Base-by-base conservation (phyloP, 208 protist genomes). In the Lotmaria passim region DNA sequence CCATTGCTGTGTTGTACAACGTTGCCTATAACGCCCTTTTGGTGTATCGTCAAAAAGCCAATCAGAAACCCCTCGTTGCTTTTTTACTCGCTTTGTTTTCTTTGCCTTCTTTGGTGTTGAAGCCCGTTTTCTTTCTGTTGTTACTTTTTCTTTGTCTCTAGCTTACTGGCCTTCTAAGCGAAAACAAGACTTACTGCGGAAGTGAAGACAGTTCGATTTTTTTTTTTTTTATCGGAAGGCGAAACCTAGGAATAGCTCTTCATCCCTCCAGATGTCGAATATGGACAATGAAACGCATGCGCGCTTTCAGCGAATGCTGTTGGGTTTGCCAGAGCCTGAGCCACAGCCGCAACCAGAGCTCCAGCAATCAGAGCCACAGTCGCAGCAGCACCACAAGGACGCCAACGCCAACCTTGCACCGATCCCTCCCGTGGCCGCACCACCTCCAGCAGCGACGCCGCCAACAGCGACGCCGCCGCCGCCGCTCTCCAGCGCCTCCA, bases 231-330 rank as follows among this genome's bases (percentile, higher is more conserved):
- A 4, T 55, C 30, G n/a, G 11, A 12, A 2, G 10, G 46, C n/a
- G 3, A 30, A 4, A 17, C 15, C 5, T 10, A 46, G n/a, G 41
- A 46, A 19, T 21, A 39, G 11, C 7, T 17, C 41, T 46, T 15
- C n/a, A n/a, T n/a, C n/a, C n/a, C n/a, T n/a, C 7, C 47, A 52
- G 26, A 47, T 28, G 55, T 14, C 23, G 23, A 24, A 34, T 28
- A 63, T 65, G 44, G 59, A 65, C 46, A 65, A 65, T n/a, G 59
- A 65, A 24, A 31, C 31, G n/a, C 59, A 65, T 30, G 59, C 59
- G 19, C 59, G 59, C 3, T 65, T 65, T 39, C 59, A 65, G 59
- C 59, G 59, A 4, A 65, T 65, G 59, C 59, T 65, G 24, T 31
- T 65, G 0, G 59, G 59, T 31, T 41, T 55, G 44, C 44, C 46